Evolutionary conservation across 225 moss, liverwort and hornwort genomes (phyloP), one percentile per base, ranked within the genome.

Genomic region (Climacium dendroides): DNA sequence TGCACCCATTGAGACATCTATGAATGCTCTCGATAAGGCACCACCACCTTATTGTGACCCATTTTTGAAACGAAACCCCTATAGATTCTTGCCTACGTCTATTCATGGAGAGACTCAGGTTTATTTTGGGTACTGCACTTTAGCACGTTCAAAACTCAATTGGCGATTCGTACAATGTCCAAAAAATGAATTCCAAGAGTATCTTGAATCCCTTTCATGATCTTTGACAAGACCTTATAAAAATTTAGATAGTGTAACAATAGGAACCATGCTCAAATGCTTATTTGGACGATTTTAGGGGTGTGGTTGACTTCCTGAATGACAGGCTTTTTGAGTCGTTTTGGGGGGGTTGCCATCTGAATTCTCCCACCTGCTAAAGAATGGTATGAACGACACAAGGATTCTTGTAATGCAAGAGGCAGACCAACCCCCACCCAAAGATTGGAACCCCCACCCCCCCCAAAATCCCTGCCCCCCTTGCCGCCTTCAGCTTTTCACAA

Each of bases 401-500:
- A 74, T 60, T 79, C 35, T 26, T 32, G 32, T 5, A 45, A 58
- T 43, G 47, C 70, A 60, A 60, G 60, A 79, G 60, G 61, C 80
- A 60, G 32, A 32, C 45, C 61, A 29, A 6, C 45, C 4, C 61
- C 61, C 45, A 22, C 35, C 34, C 16, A 62, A 47, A 45, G 20
- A 30, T 54, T 54, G 41, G 30, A 82, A 29, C 5, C 17, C 6
- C 5, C 28, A 25, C 22, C 69, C 24, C 13, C 34, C 50, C 5
- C 41, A 13, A 23, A 34, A 2, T 5, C 9, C 12, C 58, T 58
- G 72, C 25, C 61, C 81, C 23, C 48, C 67, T 58, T 48, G 85
- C 53, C 61, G 55, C 67, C 47, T 71, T 90, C 81, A 88, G 59
- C 81, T 88, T 88, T 87, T 79, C 89, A 90, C 71, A 89, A 89